A percentile compares a stretch with the other conserved stretches of the same genome.
These are phyloP conservation scores for Podila verticillata DNA, from an alignment of 192 early-diverging fungal genomes.

Conservation along the genomic window DNA sequence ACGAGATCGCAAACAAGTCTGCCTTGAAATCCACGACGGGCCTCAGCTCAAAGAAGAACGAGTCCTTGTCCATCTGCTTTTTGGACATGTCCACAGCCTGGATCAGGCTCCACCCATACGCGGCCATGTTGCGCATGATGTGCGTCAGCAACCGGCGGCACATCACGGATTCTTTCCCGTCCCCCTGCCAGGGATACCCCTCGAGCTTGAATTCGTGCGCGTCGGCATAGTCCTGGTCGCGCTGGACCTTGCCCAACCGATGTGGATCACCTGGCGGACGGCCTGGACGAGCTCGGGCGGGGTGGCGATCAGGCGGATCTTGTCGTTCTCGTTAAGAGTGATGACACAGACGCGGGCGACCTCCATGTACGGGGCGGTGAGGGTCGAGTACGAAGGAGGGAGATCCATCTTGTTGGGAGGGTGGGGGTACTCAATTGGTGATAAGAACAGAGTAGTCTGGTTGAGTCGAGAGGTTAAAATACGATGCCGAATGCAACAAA, in stretches of 20 bases:
- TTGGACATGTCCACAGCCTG: conserved; percentile 32
- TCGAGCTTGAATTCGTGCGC: conserved; percentile 27
- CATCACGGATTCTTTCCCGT: conserved; percentile 4
- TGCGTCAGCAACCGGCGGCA: conserved; percentile 9
- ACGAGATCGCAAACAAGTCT: conserved; percentile 29
- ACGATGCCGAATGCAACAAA: no score
- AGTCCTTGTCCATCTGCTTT: conserved; percentile 19
- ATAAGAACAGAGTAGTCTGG: no score
- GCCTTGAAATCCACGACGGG: background rate
- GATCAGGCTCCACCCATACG: conserved; percentile 35
- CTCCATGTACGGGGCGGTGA: background rate
- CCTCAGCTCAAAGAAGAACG: conserved; percentile 27
- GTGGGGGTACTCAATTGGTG: no score
- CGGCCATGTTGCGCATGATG: conserved; percentile 14
- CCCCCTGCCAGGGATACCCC: conserved; percentile 24
- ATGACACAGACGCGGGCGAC: conserved; percentile 13
- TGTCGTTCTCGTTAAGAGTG: conserved; percentile 21
- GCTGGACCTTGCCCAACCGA: conserved; percentile 20
- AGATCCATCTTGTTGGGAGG: background rate
- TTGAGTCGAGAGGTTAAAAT: no score
- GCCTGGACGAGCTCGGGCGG: conserved; percentile 2
- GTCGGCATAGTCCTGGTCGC: conserved; percentile 3
- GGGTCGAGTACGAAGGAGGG: background rate
- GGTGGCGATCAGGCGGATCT: conserved; percentile 23
- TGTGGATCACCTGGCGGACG: conserved; percentile 7